Evolutionary conservation across 257 asterid species (phyloP), one percentile per base, ranked within the genome.

Genomic region (Rubia yunnanensis): DNA sequence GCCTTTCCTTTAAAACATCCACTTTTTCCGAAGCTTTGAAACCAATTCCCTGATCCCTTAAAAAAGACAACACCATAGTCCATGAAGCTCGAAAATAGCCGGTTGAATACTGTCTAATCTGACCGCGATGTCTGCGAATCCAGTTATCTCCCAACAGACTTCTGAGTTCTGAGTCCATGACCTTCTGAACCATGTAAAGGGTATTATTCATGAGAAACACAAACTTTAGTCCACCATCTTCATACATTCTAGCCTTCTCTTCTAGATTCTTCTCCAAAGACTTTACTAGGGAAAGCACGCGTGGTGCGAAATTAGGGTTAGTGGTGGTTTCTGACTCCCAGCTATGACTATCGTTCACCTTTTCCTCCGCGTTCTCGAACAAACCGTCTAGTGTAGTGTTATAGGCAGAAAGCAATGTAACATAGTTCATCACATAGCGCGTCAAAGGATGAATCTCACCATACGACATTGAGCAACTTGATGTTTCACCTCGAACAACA

Each of bases 401-500:
- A 61, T 90, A 92, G 81, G 85, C 99, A 70, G 81, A 97, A 38
- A 92, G 89, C 81, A 89, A 78, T 72, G 83, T 89, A 27, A 81
- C 83, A 72, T 92, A 92, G 75, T 92, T 92, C 99, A 92, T 92
- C 57, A 92, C 99, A n/a, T n/a, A n/a, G n/a, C n/a, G n/a, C n/a
- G n/a, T n/a, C n/a, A n/a, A n/a, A n/a, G n/a, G n/a, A n/a, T 89
- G 99, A 68, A 92, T 86, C 73, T 87, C 97, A 68, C 88, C 97
- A 70, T 84, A 84, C 60, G 76, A 95, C 48, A 86, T 74, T 2
- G 96, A 94, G 74, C 75, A 87, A 78, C 77, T 92, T 0, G 97
- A 89, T 34, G 91, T 53, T 74, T 92, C 98, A 61, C 96, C 88
- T 79, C 83, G 78, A 74, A 92, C 97, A 36, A 95, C 96, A 70